Conservation (phyloP, 352 stramenopile species). For the Phytophthora pluvialis region DNA sequence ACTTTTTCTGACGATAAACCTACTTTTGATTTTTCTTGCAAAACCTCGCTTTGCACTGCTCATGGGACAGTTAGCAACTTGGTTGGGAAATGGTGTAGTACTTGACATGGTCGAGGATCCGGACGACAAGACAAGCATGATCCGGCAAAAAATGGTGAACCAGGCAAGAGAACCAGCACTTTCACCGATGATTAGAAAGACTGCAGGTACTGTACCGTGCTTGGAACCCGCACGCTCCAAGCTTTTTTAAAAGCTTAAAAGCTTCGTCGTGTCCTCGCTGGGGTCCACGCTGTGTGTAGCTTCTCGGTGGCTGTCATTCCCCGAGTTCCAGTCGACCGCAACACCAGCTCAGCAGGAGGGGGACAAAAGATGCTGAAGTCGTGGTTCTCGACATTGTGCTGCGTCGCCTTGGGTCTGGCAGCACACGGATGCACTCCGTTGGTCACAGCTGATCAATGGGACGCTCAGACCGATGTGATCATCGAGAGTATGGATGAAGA, state of each 20-base stretch:
- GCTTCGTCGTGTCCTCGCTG: too few relatives aligned
- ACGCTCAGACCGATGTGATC: constrained; percentile 40
- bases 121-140: too few relatives aligned
- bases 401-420: constrained; percentile 26
- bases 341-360: constrained; percentile 12
- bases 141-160: not conserved
- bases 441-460: constrained; percentile 36
- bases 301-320: constrained; percentile 32
- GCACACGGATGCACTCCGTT: constrained; percentile 10
- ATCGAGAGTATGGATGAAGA: constrained; percentile 42
- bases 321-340: constrained; percentile 29
- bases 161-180: not conserved
- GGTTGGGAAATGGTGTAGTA: too few relatives aligned
- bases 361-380: constrained; percentile 41
- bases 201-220: too few relatives aligned
- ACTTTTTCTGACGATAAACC: too few relatives aligned
- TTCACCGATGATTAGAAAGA: not conserved
- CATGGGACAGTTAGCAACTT: too few relatives aligned
- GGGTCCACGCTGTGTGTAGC: too few relatives aligned
- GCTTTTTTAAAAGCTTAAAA: too few relatives aligned
- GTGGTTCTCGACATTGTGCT: constrained; percentile 34
- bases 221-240: too few relatives aligned
- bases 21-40: too few relatives aligned
- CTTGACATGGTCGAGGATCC: too few relatives aligned
- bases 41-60: too few relatives aligned